A percentile compares a stretch with the other conserved stretches of the same genome.
Evolutionary conservation across 805 yeast genomes (phyloP).

Genomic region (Starmerella stigmatis): DNA sequence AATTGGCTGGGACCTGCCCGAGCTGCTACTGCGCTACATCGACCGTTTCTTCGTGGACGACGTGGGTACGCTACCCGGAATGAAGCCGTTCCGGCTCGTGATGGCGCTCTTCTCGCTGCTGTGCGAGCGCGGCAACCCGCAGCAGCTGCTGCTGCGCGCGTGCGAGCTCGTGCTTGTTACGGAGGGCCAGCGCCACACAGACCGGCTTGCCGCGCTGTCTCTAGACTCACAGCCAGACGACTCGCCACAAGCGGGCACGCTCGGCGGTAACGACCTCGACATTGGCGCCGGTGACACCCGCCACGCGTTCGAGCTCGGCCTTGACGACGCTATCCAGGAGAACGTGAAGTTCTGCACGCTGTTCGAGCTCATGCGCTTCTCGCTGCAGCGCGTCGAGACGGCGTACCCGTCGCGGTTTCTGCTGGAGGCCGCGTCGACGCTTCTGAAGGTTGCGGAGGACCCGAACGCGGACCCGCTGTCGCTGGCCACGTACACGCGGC

Average conservation of each 20-base stretch:
- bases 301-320: slow-evolving; percentile 14
- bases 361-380: slow-evolving; percentile 52
- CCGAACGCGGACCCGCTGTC: slow-evolving; percentile 34
- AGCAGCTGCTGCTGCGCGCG: slow-evolving; percentile 61
- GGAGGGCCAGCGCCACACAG: slow-evolving; percentile 17
- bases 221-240: slow-evolving; percentile 23
- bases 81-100: slow-evolving; percentile 31
- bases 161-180: slow-evolving; percentile 46
- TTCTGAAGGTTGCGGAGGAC: slow-evolving; percentile 41
- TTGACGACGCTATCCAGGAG: slow-evolving; percentile 17
- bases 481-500: slow-evolving; percentile 41
- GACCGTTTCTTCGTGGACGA: slow-evolving; percentile 16
- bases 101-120: slow-evolving; percentile 46
- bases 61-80: slow-evolving; percentile 24
- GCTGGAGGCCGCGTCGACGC: slow-evolving; percentile 52
- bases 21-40: slow-evolving; percentile 48
- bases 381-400: slow-evolving; percentile 53
- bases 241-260: slow-evolving; percentile 18
- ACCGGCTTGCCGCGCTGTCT: slow-evolving; percentile 28
- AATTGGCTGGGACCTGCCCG: slow-evolving; percentile 91
- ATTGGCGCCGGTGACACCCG: slow-evolving; percentile 11
- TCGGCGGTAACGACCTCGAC: background rate
- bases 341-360: slow-evolving; percentile 51
- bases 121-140: slow-evolving; percentile 64
- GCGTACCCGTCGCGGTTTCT: slow-evolving; percentile 71